These are phyloP conservation scores for Erythrophleum fordii DNA, from an alignment of 306 rosid genomes.

Conservation along the genomic window DNA sequence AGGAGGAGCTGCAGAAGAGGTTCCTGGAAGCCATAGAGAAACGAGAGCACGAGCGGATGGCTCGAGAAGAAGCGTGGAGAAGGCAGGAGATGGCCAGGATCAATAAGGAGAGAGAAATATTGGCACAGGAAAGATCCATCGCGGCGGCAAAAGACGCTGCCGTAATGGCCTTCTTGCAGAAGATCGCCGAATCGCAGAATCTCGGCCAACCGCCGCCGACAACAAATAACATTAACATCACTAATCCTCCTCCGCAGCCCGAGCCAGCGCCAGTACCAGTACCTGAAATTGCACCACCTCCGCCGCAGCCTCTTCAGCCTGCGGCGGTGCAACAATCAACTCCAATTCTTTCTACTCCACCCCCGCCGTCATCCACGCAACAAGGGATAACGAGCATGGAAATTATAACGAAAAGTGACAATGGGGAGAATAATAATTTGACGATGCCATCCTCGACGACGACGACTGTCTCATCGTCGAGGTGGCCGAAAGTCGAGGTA, in stretches of 20 bases:
- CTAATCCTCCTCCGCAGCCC: not conserved
- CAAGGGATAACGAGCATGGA: conserved; percentile 39
- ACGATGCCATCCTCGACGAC: not conserved
- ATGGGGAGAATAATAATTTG: conserved; percentile 37
- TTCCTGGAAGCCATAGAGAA: conserved; percentile 84
- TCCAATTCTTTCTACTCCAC: not conserved
- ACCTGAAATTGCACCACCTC: not conserved
- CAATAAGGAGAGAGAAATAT: conserved; percentile 67
- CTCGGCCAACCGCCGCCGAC: conserved; percentile 19
- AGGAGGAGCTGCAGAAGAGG: conserved; percentile 76
- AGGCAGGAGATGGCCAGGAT: conserved; percentile 71
- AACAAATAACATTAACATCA: not conserved
- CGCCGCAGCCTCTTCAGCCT: not conserved
- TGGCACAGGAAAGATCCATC: conserved; percentile 75
- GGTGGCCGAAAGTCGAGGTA: conserved; percentile 93
- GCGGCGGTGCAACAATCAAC: conserved; percentile 21
- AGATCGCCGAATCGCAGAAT: conserved; percentile 65
- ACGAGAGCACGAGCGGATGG: conserved; percentile 66
- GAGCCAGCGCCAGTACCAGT: not conserved
- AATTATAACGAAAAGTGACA: conserved; percentile 32
- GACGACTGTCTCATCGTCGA: conserved; percentile 49
- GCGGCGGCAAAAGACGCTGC: conserved; percentile 79
- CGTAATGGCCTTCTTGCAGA: conserved; percentile 77
- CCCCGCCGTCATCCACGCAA: not conserved
- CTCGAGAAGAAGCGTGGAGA: conserved; percentile 85